Base-by-base conservation (phyloP, 78 protist genomes). In the Tieghemostelium lacteum region DNA sequence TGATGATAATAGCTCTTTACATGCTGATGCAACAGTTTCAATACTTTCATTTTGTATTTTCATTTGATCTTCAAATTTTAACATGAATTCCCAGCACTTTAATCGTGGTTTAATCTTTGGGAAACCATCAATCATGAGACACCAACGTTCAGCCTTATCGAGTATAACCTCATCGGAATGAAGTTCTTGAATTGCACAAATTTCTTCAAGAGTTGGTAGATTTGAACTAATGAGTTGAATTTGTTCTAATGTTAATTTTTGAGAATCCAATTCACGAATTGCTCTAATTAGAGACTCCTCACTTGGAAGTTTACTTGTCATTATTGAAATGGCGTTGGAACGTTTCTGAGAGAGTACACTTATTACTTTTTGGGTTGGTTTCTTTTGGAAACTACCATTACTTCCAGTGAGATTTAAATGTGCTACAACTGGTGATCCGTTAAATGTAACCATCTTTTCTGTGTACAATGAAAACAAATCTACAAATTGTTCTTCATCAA, bases 81-180 rank as follows among this genome's bases (percentile, higher is more conserved):
- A 33, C 80, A 66, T 69, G 34, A 66, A 88, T 24, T 88, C 94
- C 94, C 94, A 88, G 12, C 50, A 49, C 20, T 52, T 29, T 28
- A 88, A 37, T 22, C 94, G 45, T 17, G 45, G 89, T 39, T 78
- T 76, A 14, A 88, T 54, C 54, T 66, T 70, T 52, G 94, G 94
- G 55, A 88, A 77, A 0, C 85, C 94, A 63, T 77, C 85, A 0
- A 88, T 64, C 86, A 88, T 75, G 24, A 88, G 33, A 60, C 89
- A 70, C 86, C 86, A 88, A 36, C 93, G 17, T 42, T 88, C 94
- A 7, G 94, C 73, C 29, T 75, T 88, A 29, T 88, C 94, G 4
- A 88, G 19, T 8, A 60, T 64, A 2, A 88, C 57, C 0, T 72
- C 73, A 26, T 57, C 61, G 2, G 76, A 54, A 31, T 64, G 66